Base-by-base conservation (phyloP, 2,329 filamentous ascomycete species). In the Trichoderma cornu-damae region DNA sequence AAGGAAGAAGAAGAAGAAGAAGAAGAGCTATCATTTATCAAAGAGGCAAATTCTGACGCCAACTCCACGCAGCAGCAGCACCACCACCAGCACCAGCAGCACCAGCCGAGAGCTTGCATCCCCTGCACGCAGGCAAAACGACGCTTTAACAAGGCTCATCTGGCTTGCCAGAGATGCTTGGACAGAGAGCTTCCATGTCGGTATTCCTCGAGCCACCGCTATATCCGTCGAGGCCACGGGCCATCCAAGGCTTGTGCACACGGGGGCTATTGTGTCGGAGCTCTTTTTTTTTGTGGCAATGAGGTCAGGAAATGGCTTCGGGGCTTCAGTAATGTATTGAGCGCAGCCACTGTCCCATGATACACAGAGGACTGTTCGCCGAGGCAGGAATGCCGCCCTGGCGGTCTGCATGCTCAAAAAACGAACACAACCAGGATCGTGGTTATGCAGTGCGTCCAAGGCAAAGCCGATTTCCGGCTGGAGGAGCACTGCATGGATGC, bases 61-160 rank as follows among this genome's bases (percentile, higher is more conserved):
- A 34, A 24, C 28, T 12, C 38, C 9, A 20, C 20, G n/a, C 50
- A 11, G 22, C 6, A 22, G 16, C 37, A n/a, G 51, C 12, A n/a
- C n/a, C n/a, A n/a, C n/a, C n/a, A n/a, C n/a, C n/a, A n/a, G n/a
- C n/a, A n/a, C n/a, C n/a, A n/a, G n/a, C n/a, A n/a, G n/a, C n/a
- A n/a, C n/a, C n/a, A n/a, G n/a, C 50, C 34, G 32, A 69, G 69
- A 57, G 71, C 72, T 1, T 75, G 72, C 46, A 60, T 67, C 0
- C 62, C 65, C 22, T 75, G 72, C 60, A 68, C 71, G 14, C 66
- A 62, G 40, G 66, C 71, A 5, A 74, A 74, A 60, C 67, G 72
- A 11, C 68, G 70, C 49, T 75, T 72, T 59, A 69, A 69, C 53
- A 73, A 72, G 58, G 60, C 65, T 8, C 58, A 67, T 1, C 71